Base-by-base conservation (phyloP, 805 yeast species). In the Metahyphopichia silvanorum region DNA sequence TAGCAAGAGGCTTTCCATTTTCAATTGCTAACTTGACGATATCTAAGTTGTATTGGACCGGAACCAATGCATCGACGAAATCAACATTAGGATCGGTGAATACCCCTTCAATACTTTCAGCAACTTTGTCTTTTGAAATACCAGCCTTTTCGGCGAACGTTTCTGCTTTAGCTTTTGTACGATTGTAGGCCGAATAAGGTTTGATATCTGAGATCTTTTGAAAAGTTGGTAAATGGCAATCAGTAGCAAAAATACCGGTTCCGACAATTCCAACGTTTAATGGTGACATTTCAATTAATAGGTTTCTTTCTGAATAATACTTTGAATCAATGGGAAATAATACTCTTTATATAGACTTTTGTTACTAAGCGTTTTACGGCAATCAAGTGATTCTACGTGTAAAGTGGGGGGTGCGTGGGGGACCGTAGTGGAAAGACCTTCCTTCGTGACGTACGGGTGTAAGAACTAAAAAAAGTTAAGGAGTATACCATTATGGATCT, bases 231-330 rank as follows among this genome's bases (percentile, higher is more conserved):
- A 86, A 71, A 55, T 91, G 98, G 35, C 75, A 69, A 42, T 82
- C 86, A 18, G 77, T 76, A 40, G 98, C 97, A 55, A 91, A 91
- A 49, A 91, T 86, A 47, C 93, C 93, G 3, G 93, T 84, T 34
- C 93, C 93, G 35, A 83, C 74, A 29, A 83, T 64, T 33, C 84
- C 87, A 31, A 80, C 75, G 53, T 76, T 81, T 29, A 75, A 59
- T 10, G 25, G 13, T 23, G 25, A 23, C 25, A 23, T 23, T n/a
- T n/a, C n/a, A n/a, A n/a, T n/a, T n/a, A n/a, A n/a, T n/a, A n/a
- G n/a, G n/a, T n/a, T n/a, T n/a, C n/a, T n/a, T n/a, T n/a, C n/a
- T n/a, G n/a, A n/a, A n/a, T n/a, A n/a, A n/a, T n/a, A n/a, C n/a
- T n/a, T n/a, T n/a, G n/a, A n/a, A n/a, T n/a, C n/a, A n/a, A n/a